Conservation (phyloP, 2,329 filamentous ascomycete genomes). For the Dothidotthia symphoricarpi region DNA sequence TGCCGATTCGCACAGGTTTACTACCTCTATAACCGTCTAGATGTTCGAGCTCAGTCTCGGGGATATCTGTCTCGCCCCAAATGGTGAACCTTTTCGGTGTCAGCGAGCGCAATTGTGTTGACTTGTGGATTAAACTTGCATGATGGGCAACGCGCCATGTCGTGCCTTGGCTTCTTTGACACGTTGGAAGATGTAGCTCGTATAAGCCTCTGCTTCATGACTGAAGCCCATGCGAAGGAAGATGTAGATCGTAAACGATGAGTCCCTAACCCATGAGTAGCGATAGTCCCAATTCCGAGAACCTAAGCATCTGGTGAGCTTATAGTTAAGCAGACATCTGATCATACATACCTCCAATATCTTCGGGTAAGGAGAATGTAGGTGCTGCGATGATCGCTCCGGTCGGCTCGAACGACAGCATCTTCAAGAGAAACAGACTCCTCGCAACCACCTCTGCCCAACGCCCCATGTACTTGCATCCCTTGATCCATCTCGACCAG, state of each 20-base stretch:
- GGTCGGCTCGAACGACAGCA: conserved; percentile 75
- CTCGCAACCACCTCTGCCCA: conserved; percentile 71
- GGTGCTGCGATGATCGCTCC: conserved; percentile 75
- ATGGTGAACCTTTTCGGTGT: conserved; percentile 52
- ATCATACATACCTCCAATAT: conserved; percentile 36
- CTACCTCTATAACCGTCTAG: conserved; percentile 71
- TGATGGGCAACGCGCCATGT: conserved; percentile 68
- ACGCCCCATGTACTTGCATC: conserved; percentile 67
- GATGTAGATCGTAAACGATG: conserved; percentile 74
- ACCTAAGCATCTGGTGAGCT: conserved; percentile 40
- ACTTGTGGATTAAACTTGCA: conserved; percentile 62
- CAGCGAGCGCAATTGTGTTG: too few relatives aligned
- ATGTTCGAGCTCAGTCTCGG: conserved; percentile 66
- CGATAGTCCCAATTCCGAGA: conserved; percentile 64
- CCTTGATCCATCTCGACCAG: conserved; percentile 72
- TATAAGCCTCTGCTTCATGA: conserved; percentile 74
- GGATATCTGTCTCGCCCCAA: conserved; percentile 70
- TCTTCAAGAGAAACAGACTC: conserved; percentile 71
- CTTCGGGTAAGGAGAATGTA: conserved; percentile 74
- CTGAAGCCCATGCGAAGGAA: conserved; percentile 73
- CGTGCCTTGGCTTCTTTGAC: conserved; percentile 61
- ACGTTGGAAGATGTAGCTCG: conserved; percentile 72
- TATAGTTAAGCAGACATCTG: not conserved
- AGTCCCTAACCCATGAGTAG: conserved; percentile 77
- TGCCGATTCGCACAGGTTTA: conserved; percentile 71